phyloP scores from a whole-genome alignment of 164 flowering plant species.

The Vitis amurensis region DNA sequence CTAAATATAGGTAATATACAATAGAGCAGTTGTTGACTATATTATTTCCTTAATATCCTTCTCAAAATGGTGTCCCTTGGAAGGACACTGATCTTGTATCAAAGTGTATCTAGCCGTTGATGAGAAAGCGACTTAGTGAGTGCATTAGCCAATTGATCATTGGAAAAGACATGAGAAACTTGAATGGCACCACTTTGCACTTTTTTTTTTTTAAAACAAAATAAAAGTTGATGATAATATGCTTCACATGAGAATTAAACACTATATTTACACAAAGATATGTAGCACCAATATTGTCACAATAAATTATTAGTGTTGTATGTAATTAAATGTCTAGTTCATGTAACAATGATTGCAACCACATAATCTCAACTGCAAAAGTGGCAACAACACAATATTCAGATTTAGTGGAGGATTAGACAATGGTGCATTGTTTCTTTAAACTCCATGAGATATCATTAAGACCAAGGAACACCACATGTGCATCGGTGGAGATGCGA shows the following conservation, averaged over 20 bases:
- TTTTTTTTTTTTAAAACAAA: background rate
- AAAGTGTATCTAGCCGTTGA: background rate
- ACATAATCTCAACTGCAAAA: background rate
- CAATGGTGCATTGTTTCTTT: conserved; percentile 1
- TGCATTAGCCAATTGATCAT: background rate
- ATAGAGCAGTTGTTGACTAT: background rate
- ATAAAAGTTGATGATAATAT: background rate
- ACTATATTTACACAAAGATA: background rate
- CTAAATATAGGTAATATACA: background rate
- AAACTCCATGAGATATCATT: conserved; percentile 1
- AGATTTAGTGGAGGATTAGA: background rate
- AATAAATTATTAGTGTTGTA: background rate
- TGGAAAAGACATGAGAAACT: background rate
- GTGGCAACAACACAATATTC: background rate
- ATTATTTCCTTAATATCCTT: background rate
- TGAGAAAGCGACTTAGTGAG: background rate
- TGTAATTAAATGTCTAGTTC: background rate
- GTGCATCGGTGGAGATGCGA: background rate
- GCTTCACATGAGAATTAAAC: too few relatives aligned
- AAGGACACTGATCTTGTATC: background rate
- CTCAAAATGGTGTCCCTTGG: background rate
- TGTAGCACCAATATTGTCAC: conserved; percentile 9
- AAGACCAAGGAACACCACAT: conserved; percentile 3
- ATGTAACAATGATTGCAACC: background rate
- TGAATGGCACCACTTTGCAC: background rate